Base-by-base conservation (phyloP, 2,329 filamentous ascomycete genomes). In the Corinectria fuckeliana region DNA sequence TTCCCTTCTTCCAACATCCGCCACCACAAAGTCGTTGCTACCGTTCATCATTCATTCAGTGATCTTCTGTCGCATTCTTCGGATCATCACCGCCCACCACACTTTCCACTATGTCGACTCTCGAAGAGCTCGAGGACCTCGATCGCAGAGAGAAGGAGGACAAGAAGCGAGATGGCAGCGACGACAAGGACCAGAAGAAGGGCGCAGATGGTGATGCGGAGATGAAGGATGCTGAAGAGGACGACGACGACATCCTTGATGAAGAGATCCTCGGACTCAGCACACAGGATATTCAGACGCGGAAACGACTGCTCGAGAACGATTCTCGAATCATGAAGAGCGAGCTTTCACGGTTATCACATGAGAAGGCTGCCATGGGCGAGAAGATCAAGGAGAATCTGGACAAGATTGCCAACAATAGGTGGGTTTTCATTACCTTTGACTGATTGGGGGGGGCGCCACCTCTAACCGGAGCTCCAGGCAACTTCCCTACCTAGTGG, bases 371-470 rank as follows among this genome's bases (percentile, higher is more conserved):
- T 49, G 89, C 92, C 48, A 99, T 99, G 95, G 88, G 89, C 58
- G 94, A 98, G 78, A 98, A 97, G 84, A 98, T 99, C 78, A 98
- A 97, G 85, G 95, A 99, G 76, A 99, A 99, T 74, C 81, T 92
- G 72, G 96, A 99, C 70, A 99, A 99, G 87, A 99, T 99, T 73
- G 93, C 96, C 69, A 98, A 99, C 80, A 99, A 99, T 83, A 88
- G 93, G 93, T 96, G 82, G 68, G 84, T 69, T 44, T 28, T 20
- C 55, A 30, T 39, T 42, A 39, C 32, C 16, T n/a, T 30, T 3
- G 9, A 25, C 21, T 28, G 25, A 13, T 42, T n/a, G n/a, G 39
- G 16, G 13, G 28, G 30, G 14, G 30, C 41, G 28, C 45, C 28
- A 32, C 34, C 21, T 32, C 60, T 65, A 45, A 52, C 18, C 20